A percentile compares a stretch with the other conserved stretches of the same genome.
phyloP scores from a whole-genome alignment of 257 asterid genomes.

The Jacaranda copaia region DNA sequence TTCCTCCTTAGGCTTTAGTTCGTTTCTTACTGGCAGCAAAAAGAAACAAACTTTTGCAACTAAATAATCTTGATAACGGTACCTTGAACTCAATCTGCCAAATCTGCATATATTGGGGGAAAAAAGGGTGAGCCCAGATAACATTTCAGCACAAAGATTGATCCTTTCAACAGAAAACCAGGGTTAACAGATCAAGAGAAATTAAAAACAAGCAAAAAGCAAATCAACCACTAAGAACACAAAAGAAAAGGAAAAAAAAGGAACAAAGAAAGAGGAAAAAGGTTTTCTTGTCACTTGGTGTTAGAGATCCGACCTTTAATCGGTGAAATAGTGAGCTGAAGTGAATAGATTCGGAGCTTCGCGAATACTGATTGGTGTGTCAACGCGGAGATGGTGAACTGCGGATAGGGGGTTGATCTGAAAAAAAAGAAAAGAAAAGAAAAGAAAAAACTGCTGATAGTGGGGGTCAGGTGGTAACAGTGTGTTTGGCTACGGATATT shows the following conservation, averaged over 20 bases:
- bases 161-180: constrained; percentile 28
- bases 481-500: constrained; percentile 4
- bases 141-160: constrained; percentile 27
- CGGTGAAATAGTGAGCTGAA: constrained; percentile 19
- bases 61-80: neutral
- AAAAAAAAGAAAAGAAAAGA: too few species aligned
- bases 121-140: constrained; percentile 18
- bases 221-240: neutral
- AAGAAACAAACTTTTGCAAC: constrained; percentile 7
- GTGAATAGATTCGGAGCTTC: constrained; percentile 32
- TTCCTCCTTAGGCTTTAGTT: constrained; percentile 11
- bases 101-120: constrained; percentile 34
- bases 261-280: neutral
- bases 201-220: constrained; percentile 14
- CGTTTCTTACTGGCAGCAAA: constrained; percentile 25
- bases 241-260: neutral
- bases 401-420: constrained; percentile 9
- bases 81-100: constrained; percentile 32
- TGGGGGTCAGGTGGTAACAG: constrained; percentile 8
- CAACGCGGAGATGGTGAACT: constrained; percentile 40
- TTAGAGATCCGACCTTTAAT: constrained; percentile 40
- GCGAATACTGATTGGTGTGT: constrained; percentile 37
- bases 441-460: neutral
- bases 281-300: constrained; percentile 2
- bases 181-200: constrained; percentile 34